Base-by-base conservation (phyloP, 441 rosid genomes). In the Arabidopsis hybrid region DNA sequence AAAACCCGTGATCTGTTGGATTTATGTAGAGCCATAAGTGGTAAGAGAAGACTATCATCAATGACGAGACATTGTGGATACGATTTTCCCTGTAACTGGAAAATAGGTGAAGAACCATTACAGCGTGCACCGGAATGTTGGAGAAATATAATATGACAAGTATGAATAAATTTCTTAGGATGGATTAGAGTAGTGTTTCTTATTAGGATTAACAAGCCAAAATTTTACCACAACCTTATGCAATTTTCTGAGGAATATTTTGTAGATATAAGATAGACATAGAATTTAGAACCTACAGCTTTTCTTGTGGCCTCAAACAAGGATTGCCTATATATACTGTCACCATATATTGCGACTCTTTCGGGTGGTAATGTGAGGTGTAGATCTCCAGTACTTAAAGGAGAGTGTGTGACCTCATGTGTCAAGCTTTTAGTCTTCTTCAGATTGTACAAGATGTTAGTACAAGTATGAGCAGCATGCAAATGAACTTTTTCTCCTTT, bases 21-120 rank as follows among this genome's bases (percentile, higher is more conserved):
- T 49, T 85, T 69, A 75, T 47, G 84, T 65, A 90, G 88, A 76
- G 81, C 82, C 78, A 81, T 77, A 69, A 91, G 82, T 26, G 97
- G 80, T 68, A 84, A 67, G 63, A 90, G 90, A 53, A 91, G 65
- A 82, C 97, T 93, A 79, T 95, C 98, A 84, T 95, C 99, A 61
- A 84, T 86, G 71, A 93, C 84, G 45, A 95, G 60, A 29, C 97
- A 95, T 29, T 87, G 76, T 53, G 90, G 82, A 29, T 79, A 78
- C 62, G 67, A 80, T 85, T 83, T 89, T 79, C 76, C 84, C 82
- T 82, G 87, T 85, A 95, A 77, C 99, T 93, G 90, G 21, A 83
- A 79, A 69, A 75, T 69, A 69, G 18, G 67, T 68, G 36, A 65
- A 71, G 71, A 42, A 29, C 58, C 26, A 63, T 52, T 18, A 49